Base-by-base conservation (phyloP, 1,284 basidiomycete genomes). In the Termitomyces sp. region DNA sequence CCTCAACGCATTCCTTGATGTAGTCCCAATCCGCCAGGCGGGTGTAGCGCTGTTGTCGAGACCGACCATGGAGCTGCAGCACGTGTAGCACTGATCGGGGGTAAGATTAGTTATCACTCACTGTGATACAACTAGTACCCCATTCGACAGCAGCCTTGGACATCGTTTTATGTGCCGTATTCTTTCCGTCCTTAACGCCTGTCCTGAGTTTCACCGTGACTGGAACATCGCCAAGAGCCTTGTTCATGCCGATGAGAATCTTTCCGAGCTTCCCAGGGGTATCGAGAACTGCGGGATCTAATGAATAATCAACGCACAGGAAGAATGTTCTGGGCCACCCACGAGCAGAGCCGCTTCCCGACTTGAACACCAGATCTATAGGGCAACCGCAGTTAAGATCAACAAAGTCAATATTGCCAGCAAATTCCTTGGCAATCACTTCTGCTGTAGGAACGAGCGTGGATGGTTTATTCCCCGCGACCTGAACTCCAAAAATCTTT, bases 381-480 rank as follows among this genome's bases (percentile, higher is more conserved):
- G 96, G 96, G 70, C 96, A 98, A 3, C 96, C 96, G 69, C 92
- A 92, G 68, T 99, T 99, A 62, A 98, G 74, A 64, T 99, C 96
- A 10, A 96, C 90, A 66, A 96, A 97, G 67, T 97, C 92, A 28
- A 96, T 71, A 21, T 82, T 80, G 9, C 76, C 73, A 0, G 70
- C 70, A 57, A 78, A 83, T 64, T 94, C 88, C 57, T 80, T 82
- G 1, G 80, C 84, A 19, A 98, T 78, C 7, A 90, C 78, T 68
- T 99, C 96, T 0, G 94, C 93, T 0, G 88, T 84, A 0, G 93
- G 86, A 0, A 94, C 87, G 36, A 96, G 77, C 2, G 82, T 80
- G 0, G 80, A 72, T 1, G 92, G 88, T 61, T 90, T 92, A 66
- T 81, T 88, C 0, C 91, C 90, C 1, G 88, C 88, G 17, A 92